Evolutionary conservation across 2,329 filamentous ascomycete species (phyloP), one percentile per base, ranked within the genome.

Genomic region (Sarocladium kiliense): DNA sequence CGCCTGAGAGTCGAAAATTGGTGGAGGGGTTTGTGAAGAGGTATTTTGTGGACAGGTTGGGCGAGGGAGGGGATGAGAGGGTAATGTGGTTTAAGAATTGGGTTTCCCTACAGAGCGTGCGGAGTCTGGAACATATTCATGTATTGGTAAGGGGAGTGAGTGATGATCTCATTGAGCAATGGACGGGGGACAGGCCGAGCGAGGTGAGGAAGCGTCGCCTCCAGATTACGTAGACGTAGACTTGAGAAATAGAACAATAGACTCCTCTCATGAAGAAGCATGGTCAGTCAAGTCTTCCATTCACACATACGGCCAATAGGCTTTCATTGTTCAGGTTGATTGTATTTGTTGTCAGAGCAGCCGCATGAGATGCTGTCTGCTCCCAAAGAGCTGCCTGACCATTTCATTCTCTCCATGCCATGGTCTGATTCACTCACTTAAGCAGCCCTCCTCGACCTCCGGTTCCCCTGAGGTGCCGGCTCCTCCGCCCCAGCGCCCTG

Each of bases 81-180:
- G 82, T 87, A 44, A 68, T 91, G 58, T 97, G 91, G 91, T 97
- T 97, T 74, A 95, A 93, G 79, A 97, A 97, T 64, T 96, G 91
- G 91, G 85, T 84, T 57, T 84, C 85, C 25, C 73, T 97, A 66
- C 95, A 97, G 75, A 95, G 89, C 63, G 88, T 97, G 41, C 84
- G 92, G 63, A 82, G 88, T 2, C 77, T 97, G 47, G 92, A 96
- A 74, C 93, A 97, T 68, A 86, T 97, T 64, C 93, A 97, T 70
- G 84, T 97, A 32, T 66, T 87, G 63, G 80, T 87, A 53, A 78
- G 72, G 54, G 75, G 81, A 62, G 80, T 77, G 23, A 75, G 76
- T 47, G 73, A 77, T 27, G 76, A 77, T 26, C 66, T 78, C 56
- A 59, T 86, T 57, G 69, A 78, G 59, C 72, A 75, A 60, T 85